A percentile compares a stretch with the other conserved stretches of the same genome.
phyloP scores from a whole-genome alignment of 306 rosid species.

The Begonia fuchsioides region DNA sequence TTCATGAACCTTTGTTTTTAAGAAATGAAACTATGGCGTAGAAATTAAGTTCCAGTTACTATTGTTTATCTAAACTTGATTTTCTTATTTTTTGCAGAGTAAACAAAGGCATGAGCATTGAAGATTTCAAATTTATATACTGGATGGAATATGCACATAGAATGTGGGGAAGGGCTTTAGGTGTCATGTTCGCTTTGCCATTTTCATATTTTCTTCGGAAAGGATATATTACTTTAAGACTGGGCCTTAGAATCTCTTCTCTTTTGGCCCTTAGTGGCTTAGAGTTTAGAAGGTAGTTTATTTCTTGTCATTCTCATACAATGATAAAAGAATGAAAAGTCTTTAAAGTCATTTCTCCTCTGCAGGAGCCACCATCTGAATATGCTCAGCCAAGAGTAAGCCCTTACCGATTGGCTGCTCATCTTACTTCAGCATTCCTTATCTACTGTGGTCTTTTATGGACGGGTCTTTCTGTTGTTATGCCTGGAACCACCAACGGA shows the following conservation, averaged over 20 bases:
- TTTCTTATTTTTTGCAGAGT: slow-evolving; percentile 19
- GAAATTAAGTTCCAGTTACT: not conserved
- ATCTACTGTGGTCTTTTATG: slow-evolving; percentile 81
- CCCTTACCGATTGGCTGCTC: slow-evolving; percentile 94
- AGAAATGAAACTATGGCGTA: no score
- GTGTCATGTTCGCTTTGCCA: slow-evolving; percentile 77
- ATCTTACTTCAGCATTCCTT: slow-evolving; percentile 89
- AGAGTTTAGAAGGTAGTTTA: slow-evolving; percentile 10
- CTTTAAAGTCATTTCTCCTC: slow-evolving; percentile 14
- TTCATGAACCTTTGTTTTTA: no score
- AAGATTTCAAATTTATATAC: slow-evolving; percentile 33
- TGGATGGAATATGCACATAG: slow-evolving; percentile 86
- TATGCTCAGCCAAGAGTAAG: slow-evolving; percentile 88
- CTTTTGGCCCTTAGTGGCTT: slow-evolving; percentile 66
- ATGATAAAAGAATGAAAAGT: not conserved
- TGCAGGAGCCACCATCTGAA: slow-evolving; percentile 74
- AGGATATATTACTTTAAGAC: slow-evolving; percentile 63
- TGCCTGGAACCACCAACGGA: slow-evolving; percentile 93
- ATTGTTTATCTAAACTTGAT: not conserved
- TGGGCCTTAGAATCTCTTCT: slow-evolving; percentile 58
- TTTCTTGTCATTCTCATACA: not conserved
- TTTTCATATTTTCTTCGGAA: slow-evolving; percentile 80
- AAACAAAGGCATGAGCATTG: slow-evolving; percentile 29
- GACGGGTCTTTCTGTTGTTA: slow-evolving; percentile 79
- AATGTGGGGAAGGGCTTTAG: slow-evolving; percentile 92